Evolutionary conservation across 768 basidiomycete species (phyloP).

Genomic region (Pholiota microspora): DNA sequence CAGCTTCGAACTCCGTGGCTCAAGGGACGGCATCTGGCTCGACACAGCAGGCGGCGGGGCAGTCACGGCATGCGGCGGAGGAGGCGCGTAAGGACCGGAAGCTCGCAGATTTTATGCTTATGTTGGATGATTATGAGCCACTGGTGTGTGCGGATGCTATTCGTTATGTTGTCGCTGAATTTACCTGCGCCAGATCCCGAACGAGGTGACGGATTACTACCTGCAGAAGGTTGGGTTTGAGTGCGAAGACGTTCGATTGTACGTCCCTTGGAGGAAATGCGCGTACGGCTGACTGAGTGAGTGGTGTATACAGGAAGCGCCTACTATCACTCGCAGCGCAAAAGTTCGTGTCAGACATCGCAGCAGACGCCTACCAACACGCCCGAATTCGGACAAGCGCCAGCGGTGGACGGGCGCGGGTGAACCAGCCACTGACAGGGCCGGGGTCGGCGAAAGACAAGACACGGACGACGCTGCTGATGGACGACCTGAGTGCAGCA

Average conservation of each 20-base stretch:
- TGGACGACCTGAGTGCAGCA: constrained; percentile 95
- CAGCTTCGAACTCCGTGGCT: constrained; percentile 6
- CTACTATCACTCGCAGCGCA: constrained; percentile 94
- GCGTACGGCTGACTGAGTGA: neutral
- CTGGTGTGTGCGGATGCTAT: constrained; percentile 53
- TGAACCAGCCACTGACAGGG: constrained; percentile 54
- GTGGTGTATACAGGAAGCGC: constrained; percentile 74
- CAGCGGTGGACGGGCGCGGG: constrained; percentile 65
- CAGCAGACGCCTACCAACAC: constrained; percentile 95
- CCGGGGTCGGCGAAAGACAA: constrained; percentile 75
- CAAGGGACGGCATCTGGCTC: constrained; percentile 31
- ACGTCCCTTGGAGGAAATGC: neutral
- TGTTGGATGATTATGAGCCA: constrained; percentile 97
- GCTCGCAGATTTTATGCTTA: constrained; percentile 88
- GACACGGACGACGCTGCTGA: constrained; percentile 90
- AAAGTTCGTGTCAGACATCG: constrained; percentile 96
- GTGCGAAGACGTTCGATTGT: constrained; percentile 92
- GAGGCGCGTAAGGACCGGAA: constrained; percentile 88
- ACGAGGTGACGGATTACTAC: constrained; percentile 97
- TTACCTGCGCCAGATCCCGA: constrained; percentile 69
- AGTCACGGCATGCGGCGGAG: constrained; percentile 70
- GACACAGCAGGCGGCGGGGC: constrained; percentile 22
- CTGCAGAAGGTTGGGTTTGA: constrained; percentile 95
- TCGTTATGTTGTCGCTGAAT: neutral
- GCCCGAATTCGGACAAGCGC: constrained; percentile 94